Evolutionary conservation across 331 rosid genomes (phyloP).

Genomic region (Quercus tomentella): DNA sequence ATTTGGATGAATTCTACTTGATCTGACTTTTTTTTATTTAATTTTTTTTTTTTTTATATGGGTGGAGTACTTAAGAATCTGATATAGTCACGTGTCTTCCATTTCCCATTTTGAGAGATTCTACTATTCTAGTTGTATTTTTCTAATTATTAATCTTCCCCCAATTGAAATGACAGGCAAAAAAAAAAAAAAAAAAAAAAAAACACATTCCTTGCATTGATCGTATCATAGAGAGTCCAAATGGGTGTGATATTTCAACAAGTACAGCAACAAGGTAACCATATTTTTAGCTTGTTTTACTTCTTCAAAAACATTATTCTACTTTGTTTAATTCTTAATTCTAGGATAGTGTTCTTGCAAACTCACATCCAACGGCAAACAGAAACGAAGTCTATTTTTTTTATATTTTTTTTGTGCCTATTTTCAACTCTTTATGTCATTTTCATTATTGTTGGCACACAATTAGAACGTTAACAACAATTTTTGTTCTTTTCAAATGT

Average conservation of each 20-base stretch:
- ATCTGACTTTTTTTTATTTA: no score
- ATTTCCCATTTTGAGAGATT: background rate
- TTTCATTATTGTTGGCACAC: background rate
- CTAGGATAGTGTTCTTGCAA: background rate
- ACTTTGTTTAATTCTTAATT: background rate
- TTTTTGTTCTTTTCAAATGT: background rate
- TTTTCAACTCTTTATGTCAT: background rate
- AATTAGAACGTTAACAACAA: background rate
- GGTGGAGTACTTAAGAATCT: background rate
- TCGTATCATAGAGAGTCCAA: background rate
- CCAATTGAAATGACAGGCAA: background rate
- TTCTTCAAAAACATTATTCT: background rate
- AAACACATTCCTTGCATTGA: background rate
- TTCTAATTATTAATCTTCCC: background rate
- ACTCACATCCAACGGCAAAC: background rate
- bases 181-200: background rate
- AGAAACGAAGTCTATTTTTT: background rate
- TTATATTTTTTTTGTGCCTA: no score
- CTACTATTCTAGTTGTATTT: slow-evolving; percentile 9
- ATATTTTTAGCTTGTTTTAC: background rate
- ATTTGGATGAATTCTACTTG: background rate
- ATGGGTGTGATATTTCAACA: background rate
- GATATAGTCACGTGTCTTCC: background rate
- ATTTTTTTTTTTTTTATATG: background rate
- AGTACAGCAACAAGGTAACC: background rate